Evolutionary conservation across 1,139 yeast species (phyloP).

Genomic region (Scheffersomyces cryptocercus): DNA sequence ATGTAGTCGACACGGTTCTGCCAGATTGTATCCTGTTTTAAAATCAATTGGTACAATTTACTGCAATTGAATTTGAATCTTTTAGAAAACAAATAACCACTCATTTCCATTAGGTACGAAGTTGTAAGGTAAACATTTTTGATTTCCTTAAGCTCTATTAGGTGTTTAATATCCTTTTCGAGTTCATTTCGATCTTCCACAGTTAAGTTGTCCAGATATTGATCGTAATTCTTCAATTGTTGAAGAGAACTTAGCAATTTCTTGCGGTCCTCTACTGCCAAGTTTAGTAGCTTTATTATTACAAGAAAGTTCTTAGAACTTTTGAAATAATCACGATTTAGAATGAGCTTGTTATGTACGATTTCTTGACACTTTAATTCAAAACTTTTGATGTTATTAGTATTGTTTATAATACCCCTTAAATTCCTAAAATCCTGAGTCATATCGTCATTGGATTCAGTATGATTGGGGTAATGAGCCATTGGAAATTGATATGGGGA

Average conservation of each 20-base stretch:
- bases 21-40: not conserved
- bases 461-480: not conserved
- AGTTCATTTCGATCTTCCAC: not conserved
- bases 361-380: conserved; percentile 6
- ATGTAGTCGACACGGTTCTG: not conserved
- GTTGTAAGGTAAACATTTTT: not conserved
- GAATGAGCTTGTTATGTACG: conserved; percentile 3
- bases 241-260: conserved; percentile 1
- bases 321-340: conserved; percentile 6
- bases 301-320: conserved; percentile 5
- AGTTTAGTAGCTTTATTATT: conserved; percentile 5
- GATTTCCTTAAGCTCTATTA: not conserved
- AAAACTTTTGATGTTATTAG: conserved; percentile 1
- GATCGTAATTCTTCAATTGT: conserved; percentile 1
- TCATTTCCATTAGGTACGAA: conserved; percentile 1
- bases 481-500: conserved; percentile 1
- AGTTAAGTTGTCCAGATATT: not conserved
- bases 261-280: conserved; percentile 1
- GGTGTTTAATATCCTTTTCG: not conserved
- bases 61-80: conserved; percentile 6
- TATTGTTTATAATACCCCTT: not conserved
- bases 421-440: not conserved
- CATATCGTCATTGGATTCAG: not conserved
- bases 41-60: not conserved
- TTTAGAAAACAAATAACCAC: conserved; percentile 6